A percentile compares a stretch with the other conserved stretches of the same genome.
Conservation (phyloP, 305 asterid genomes). For the Fraxinus dipetala region DNA sequence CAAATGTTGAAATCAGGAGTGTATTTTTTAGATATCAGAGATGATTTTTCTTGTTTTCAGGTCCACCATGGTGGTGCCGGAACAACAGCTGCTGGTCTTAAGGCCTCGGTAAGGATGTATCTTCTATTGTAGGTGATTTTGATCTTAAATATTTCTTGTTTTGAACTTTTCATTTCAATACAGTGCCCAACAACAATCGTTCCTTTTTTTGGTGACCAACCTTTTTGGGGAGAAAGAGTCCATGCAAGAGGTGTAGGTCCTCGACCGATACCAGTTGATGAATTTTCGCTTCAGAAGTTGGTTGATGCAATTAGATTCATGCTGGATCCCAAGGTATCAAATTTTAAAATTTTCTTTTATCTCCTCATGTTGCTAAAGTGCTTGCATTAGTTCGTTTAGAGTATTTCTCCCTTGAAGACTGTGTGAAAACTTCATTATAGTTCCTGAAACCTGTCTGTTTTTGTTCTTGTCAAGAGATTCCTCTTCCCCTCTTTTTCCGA, state of each 20-base stretch:
- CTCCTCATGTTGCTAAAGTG: not conserved
- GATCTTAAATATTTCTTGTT: slow-evolving; percentile 10
- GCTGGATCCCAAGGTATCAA: not conserved
- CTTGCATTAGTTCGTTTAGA: not conserved
- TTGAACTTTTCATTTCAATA: slow-evolving; percentile 18
- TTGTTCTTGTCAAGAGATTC: not conserved
- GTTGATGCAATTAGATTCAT: slow-evolving; percentile 24
- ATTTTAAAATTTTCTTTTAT: not conserved
- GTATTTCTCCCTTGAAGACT: not conserved
- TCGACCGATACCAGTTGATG: slow-evolving; percentile 77
- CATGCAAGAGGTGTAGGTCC: slow-evolving; percentile 92
- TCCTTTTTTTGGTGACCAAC: slow-evolving; percentile 96
- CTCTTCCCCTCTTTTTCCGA: not conserved
- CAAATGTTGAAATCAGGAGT: not conserved
- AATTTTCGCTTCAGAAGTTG: slow-evolving; percentile 70
- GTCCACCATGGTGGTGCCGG: slow-evolving; percentile 99
- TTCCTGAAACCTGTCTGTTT: not conserved
- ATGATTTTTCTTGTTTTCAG: slow-evolving; percentile 38
- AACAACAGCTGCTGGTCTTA: slow-evolving; percentile 98
- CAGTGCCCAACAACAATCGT: slow-evolving; percentile 93
- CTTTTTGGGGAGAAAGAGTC: slow-evolving; percentile 96
- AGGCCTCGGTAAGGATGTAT: slow-evolving; percentile 68
- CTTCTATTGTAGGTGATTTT: slow-evolving; percentile 6
- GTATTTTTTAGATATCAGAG: not conserved
- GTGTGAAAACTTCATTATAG: not conserved